Percentiles rank a stretch among this genome's conserved stretches.
phyloP scores from a whole-genome alignment of 106 monocot species.

The Gastrodia elata region DNA sequence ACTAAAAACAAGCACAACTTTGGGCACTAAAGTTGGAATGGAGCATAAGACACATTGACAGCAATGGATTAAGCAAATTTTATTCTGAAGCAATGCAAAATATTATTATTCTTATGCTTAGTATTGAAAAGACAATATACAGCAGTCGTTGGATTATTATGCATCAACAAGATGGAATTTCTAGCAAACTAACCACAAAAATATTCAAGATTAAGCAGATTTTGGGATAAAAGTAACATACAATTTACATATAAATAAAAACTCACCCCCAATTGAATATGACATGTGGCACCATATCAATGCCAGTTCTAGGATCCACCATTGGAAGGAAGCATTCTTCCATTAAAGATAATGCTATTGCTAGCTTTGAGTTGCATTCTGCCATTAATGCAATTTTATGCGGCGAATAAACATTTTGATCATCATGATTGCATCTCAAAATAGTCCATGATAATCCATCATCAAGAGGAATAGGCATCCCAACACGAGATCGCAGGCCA shows the following conservation, averaged over 20 bases:
- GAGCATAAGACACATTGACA: too few species aligned
- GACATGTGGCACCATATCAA: slow-evolving; percentile 88
- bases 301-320: slow-evolving; percentile 87
- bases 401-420: slow-evolving; percentile 45
- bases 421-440: slow-evolving; percentile 62
- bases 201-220: not conserved
- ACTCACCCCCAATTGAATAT: slow-evolving; percentile 77
- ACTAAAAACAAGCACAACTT: too few species aligned
- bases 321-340: slow-evolving; percentile 92
- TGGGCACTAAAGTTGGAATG: too few species aligned
- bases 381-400: slow-evolving; percentile 61
- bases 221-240: not conserved
- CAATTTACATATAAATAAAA: not conserved
- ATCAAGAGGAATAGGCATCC: slow-evolving; percentile 38
- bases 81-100: too few species aligned
- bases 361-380: slow-evolving; percentile 81
- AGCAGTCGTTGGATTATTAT: not conserved
- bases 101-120: not conserved
- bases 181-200: not conserved
- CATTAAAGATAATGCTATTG: slow-evolving; percentile 64
- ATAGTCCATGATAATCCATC: slow-evolving; percentile 74
- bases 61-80: too few species aligned
- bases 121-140: not conserved
- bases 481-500: slow-evolving; percentile 54
- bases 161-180: not conserved